Percentiles rank a stretch among this genome's conserved stretches.
phyloP scores from a whole-genome alignment of 2,329 filamentous ascomycete genomes.

The Domatiomyces catenatus region DNA sequence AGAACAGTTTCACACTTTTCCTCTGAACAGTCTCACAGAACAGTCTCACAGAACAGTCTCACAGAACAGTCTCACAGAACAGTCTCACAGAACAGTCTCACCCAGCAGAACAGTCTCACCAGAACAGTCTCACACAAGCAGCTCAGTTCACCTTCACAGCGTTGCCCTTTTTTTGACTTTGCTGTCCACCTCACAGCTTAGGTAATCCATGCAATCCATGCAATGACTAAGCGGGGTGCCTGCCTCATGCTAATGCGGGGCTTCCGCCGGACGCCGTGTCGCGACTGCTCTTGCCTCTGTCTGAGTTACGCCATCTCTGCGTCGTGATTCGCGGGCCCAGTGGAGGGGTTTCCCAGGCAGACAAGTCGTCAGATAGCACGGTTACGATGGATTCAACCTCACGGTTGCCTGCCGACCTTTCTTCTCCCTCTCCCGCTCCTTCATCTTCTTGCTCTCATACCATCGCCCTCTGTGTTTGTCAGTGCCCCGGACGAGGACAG shows the following conservation, averaged over 20 bases:
- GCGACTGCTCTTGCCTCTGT: neutral
- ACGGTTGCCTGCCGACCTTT: neutral
- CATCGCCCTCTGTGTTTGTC: neutral
- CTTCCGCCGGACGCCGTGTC: no score
- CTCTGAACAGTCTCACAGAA: no score
- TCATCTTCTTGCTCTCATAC: neutral
- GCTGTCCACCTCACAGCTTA: neutral
- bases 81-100: no score
- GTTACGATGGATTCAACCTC: neutral
- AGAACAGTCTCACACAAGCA: no score
- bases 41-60: no score
- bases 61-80: no score
- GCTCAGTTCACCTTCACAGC: no score
- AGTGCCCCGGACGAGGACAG: neutral
- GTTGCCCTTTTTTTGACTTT: no score
- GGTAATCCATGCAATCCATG: neutral
- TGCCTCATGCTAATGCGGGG: neutral
- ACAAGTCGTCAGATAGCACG: neutral
- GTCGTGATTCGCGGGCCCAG: neutral
- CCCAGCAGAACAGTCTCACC: no score
- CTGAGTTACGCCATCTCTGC: neutral
- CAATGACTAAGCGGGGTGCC: no score
- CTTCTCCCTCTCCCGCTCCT: neutral
- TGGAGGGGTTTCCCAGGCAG: neutral
- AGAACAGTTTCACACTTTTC: neutral